Conservation (phyloP, 768 basidiomycete genomes). For the Dacryopinax spathularia region DNA sequence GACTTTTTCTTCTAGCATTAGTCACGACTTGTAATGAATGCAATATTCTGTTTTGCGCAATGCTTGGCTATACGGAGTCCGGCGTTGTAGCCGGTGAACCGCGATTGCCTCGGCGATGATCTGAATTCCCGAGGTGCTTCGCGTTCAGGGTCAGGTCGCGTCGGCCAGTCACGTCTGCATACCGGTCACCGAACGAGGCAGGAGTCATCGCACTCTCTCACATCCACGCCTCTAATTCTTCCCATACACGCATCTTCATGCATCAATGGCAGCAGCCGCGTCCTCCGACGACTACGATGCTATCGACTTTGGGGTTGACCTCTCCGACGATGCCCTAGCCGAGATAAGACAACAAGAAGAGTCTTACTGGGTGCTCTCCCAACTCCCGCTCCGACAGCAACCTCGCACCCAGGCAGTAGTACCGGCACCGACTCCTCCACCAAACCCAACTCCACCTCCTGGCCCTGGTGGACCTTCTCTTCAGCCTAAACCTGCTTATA, state of each 20-base stretch:
- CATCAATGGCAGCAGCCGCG: neutral
- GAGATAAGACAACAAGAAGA: neutral
- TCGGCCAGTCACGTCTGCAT: neutral
- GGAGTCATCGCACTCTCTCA: neutral
- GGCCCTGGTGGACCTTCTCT: neutral
- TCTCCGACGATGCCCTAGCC: neutral
- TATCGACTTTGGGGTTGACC: neutral
- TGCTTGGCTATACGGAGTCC: no score
- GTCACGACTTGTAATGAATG: neutral
- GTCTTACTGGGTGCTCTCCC: neutral
- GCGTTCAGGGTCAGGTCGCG: slow-evolving; percentile 4
- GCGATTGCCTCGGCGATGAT: no score
- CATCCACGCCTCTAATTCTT: neutral
- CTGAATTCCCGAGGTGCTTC: no score
- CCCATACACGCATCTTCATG: neutral
- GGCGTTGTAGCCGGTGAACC: neutral
- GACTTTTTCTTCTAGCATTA: neutral
- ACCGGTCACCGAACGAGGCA: neutral
- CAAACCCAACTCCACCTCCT: neutral
- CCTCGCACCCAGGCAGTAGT: neutral
- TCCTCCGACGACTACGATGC: neutral
- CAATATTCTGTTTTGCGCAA: neutral
- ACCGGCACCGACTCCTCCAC: neutral
- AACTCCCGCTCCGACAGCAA: neutral
- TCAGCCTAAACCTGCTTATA: neutral